Conservation (phyloP, 2,329 filamentous ascomycete genomes). For the Beauveria australis region DNA sequence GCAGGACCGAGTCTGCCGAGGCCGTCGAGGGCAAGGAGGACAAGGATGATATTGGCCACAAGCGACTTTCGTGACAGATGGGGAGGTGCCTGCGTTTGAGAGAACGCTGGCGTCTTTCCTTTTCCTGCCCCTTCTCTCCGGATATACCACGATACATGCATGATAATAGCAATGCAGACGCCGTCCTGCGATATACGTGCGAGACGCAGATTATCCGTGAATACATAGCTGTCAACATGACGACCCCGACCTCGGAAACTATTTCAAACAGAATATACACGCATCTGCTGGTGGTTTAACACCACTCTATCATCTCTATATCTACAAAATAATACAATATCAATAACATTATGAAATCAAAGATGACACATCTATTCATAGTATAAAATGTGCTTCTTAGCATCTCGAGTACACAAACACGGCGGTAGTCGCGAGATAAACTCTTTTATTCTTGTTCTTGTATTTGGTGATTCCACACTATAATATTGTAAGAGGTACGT, state of each 20-base stretch:
- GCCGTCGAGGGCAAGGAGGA: background rate
- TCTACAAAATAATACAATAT: no score
- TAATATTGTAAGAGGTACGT: background rate
- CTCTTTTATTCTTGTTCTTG: background rate
- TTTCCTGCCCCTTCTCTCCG: background rate
- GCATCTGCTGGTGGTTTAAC: background rate
- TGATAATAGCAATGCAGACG: background rate
- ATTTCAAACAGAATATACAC: background rate
- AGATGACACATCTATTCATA: no score
- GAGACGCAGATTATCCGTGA: background rate
- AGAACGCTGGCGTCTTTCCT: background rate
- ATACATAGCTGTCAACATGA: background rate
- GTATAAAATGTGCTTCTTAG: no score
- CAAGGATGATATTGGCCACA: background rate
- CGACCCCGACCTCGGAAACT: background rate
- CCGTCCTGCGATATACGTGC: background rate
- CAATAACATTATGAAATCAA: background rate
- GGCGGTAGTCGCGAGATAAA: no score
- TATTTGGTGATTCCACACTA: background rate
- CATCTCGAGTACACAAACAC: no score
- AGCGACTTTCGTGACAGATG: background rate
- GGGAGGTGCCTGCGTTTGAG: background rate
- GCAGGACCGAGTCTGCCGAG: slow-evolving; percentile 57
- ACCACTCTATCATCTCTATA: no score
- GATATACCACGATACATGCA: background rate